Evolutionary conservation across 23 red algal species (phyloP).

Genomic region (Chondrus crispus): DNA sequence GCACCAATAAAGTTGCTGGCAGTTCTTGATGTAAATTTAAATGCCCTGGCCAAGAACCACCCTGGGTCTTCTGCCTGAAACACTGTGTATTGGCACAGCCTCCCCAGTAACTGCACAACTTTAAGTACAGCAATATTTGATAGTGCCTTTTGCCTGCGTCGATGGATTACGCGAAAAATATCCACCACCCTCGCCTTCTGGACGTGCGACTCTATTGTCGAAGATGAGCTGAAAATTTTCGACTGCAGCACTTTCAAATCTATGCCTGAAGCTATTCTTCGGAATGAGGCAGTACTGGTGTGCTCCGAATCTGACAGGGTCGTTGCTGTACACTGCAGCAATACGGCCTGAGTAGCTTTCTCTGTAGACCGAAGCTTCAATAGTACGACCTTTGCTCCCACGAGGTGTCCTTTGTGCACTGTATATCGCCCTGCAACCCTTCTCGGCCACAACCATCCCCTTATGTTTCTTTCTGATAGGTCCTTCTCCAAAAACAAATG

Average conservation of each 20-base stretch:
- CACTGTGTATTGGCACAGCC: not conserved
- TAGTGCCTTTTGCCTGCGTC: no score
- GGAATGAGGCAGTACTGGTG: not conserved
- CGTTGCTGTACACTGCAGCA: not conserved
- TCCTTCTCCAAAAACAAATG: not conserved
- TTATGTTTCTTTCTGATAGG: conserved; percentile 12
- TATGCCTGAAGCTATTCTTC: not conserved
- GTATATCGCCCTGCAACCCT: not conserved
- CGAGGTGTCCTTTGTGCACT: not conserved
- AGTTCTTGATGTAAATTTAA: conserved; percentile 21
- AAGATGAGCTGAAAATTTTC: no score
- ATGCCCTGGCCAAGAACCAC: conserved; percentile 19
- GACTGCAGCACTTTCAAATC: not conserved
- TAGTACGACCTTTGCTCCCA: not conserved
- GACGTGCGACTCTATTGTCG: no score
- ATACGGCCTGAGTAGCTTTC: conserved; percentile 12
- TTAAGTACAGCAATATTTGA: no score
- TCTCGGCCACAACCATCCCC: not conserved
- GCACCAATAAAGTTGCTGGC: not conserved
- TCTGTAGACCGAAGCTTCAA: conserved; percentile 2
- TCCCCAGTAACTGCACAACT: not conserved
- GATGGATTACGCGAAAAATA: no score
- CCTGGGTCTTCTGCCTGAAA: conserved; percentile 18
- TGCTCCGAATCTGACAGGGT: not conserved
- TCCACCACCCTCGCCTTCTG: no score